These are phyloP conservation scores for Trifolium subterraneum DNA, from an alignment of 306 rosid species.

Conservation along the genomic window DNA sequence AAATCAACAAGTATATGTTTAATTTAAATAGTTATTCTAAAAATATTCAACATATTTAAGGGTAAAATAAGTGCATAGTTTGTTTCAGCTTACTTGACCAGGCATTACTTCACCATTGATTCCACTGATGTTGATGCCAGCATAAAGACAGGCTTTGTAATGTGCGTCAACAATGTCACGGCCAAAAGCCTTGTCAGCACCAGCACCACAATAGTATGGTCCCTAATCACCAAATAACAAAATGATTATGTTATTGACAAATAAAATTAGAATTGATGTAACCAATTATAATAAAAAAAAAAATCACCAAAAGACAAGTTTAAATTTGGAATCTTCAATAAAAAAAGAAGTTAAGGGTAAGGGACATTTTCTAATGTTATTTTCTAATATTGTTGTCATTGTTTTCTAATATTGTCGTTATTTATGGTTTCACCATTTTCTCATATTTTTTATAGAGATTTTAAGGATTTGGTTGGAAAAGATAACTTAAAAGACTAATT, in stretches of 20 bases:
- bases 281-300: not conserved
- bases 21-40: not conserved
- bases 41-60: too few relatives aligned
- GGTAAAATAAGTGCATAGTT: not conserved
- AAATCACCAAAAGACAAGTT: not conserved
- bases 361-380: not conserved
- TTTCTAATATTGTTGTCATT: not conserved
- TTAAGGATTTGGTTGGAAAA: too few relatives aligned
- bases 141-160: conserved; percentile 92
- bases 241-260: conserved; percentile 6
- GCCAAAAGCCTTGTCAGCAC: conserved; percentile 91
- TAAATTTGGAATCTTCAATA: not conserved
- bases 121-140: conserved; percentile 89
- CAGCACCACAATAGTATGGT: conserved; percentile 84
- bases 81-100: conserved; percentile 63
- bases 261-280: not conserved
- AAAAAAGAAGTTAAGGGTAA: not conserved
- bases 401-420: not conserved
- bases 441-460: not conserved
- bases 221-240: conserved; percentile 57
- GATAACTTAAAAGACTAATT: not conserved
- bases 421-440: not conserved
- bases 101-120: conserved; percentile 99
- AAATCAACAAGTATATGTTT: not conserved
- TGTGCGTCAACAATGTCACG: conserved; percentile 89